phyloP scores from a whole-genome alignment of 352 stramenopile species.

The Globisporangium yorkense region DNA sequence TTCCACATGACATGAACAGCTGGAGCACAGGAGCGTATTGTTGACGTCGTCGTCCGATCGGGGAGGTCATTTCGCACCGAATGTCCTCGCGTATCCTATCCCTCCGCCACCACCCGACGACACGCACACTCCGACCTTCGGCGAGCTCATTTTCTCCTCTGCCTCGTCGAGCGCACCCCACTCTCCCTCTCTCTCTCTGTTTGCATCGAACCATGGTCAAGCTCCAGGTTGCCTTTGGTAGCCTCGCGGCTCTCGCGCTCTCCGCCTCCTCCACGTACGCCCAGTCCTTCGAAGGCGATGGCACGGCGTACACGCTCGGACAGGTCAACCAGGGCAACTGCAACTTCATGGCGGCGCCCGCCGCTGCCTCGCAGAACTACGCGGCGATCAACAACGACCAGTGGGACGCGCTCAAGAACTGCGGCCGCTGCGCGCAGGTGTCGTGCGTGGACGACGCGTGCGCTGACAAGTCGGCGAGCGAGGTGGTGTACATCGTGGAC shows the following conservation, averaged over 20 bases:
- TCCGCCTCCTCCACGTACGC: neutral
- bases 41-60: too few species aligned
- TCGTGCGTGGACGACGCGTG: slow-evolving; percentile 55
- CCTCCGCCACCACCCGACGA: too few species aligned
- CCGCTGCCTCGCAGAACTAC: slow-evolving; percentile 33
- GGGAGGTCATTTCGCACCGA: neutral
- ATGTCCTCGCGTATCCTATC: neutral
- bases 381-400: slow-evolving; percentile 44
- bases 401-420: slow-evolving; percentile 31
- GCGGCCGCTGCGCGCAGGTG: slow-evolving; percentile 38
- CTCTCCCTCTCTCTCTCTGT: neutral
- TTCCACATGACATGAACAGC: neutral
- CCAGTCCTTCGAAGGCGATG: slow-evolving; percentile 27
- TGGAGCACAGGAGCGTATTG: neutral
- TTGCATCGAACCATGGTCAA: neutral
- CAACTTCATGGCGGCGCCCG: slow-evolving; percentile 33
- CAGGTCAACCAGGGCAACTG: slow-evolving; percentile 34
- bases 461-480: slow-evolving; percentile 35
- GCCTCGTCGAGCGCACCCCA: neutral
- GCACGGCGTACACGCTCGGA: slow-evolving; percentile 38
- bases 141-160: too few species aligned
- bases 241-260: slow-evolving; percentile 1
- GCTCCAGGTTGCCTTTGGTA: neutral
- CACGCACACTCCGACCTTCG: too few species aligned
- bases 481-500: slow-evolving; percentile 66